A percentile compares a stretch with the other conserved stretches of the same genome.
Conservation (phyloP, 169 alveolate genomes). For the Prorocentrum cordatum region DNA sequence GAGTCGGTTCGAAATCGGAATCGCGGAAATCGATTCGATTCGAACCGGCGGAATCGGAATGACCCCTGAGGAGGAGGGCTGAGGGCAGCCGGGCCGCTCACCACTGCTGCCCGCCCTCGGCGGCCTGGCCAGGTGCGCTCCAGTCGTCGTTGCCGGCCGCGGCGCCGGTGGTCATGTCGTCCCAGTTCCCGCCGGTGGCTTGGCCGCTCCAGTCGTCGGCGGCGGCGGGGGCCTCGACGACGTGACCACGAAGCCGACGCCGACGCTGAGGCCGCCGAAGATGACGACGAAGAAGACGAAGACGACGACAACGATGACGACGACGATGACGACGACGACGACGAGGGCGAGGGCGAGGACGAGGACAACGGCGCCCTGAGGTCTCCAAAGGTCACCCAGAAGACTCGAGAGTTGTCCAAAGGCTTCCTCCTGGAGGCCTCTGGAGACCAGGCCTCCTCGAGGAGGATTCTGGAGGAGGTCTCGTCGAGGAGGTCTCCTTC, state of each 20-base stretch:
- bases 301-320: no score
- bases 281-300: no score
- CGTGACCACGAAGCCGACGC: neutral
- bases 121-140: conserved; percentile 29
- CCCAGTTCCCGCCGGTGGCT: conserved; percentile 55
- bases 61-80: neutral
- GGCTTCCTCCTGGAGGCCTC: no score
- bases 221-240: neutral
- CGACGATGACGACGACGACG: no score
- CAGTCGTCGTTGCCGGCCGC: conserved; percentile 13
- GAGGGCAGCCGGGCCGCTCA: neutral
- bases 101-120: neutral
- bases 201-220: neutral
- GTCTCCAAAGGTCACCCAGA: no score
- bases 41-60: neutral
- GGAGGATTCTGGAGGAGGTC: no score
- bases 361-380: no score
- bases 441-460: no score
- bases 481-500: no score
- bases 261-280: no score
- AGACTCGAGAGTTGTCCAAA: no score
- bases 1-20: neutral
- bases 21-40: neutral
- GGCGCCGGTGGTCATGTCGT: conserved; percentile 41
- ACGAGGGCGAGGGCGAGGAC: no score